Conservation (phyloP, 2,329 filamentous ascomycete species). For the Colletotrichum cuscutae region DNA sequence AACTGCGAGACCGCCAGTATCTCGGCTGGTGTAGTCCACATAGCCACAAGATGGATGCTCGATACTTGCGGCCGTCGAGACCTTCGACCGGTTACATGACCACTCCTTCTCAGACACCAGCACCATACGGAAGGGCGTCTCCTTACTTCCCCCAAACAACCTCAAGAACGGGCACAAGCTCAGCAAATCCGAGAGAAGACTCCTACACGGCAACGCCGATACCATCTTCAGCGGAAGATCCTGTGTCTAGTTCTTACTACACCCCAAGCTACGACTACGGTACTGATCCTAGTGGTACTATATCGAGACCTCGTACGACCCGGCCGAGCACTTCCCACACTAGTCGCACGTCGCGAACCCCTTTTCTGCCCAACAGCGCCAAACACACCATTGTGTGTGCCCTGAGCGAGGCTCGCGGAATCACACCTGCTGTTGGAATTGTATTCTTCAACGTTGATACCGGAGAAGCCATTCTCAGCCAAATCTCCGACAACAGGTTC, state of each 20-base stretch:
- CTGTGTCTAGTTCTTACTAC: background rate
- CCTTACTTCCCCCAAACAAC: conserved; percentile 34
- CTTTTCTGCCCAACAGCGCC: conserved; percentile 57
- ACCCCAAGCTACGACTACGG: conserved; percentile 10
- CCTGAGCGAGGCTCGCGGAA: conserved; percentile 85
- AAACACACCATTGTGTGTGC: conserved; percentile 86
- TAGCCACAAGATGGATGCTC: background rate
- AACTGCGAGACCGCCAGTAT: background rate
- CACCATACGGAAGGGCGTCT: background rate
- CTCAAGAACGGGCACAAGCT: conserved; percentile 26
- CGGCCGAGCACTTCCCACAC: conserved; percentile 52
- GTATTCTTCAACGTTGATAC: conserved; percentile 89
- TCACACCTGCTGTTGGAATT: conserved; percentile 85
- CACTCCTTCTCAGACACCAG: background rate
- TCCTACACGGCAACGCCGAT: background rate
- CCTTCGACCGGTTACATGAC: background rate
- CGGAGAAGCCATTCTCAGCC: conserved; percentile 85
- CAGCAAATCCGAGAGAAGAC: background rate
- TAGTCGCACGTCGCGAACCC: conserved; percentile 55
- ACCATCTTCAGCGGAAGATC: background rate
- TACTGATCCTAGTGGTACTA: background rate
- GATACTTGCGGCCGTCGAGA: background rate
- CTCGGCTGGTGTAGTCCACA: background rate
- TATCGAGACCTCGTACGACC: conserved; percentile 13
- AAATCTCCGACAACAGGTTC: conserved; percentile 93